Evolutionary conservation across 495 filamentous ascomycete genomes (phyloP).

Genomic region (Hyaloscypha bicolor): DNA sequence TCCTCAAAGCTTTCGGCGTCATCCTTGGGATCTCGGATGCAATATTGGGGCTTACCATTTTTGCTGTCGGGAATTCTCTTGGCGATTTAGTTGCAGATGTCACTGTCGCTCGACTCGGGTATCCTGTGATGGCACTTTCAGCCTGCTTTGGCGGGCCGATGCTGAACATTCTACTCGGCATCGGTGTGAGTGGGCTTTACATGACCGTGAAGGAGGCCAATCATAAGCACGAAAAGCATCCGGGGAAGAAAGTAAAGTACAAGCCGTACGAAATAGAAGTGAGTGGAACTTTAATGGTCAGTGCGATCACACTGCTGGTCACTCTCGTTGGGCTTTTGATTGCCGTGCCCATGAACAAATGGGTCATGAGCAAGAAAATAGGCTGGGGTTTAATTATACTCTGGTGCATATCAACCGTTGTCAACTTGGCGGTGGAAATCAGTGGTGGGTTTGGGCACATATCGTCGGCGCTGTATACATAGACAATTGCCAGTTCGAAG

Average conservation of each 20-base stretch:
- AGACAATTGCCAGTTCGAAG: neutral
- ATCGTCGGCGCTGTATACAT: neutral
- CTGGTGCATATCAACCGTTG: slow-evolving; percentile 81
- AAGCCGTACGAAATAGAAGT: slow-evolving; percentile 80
- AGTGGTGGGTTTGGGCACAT: slow-evolving; percentile 41
- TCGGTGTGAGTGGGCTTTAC: slow-evolving; percentile 84
- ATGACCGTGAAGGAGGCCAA: slow-evolving; percentile 70
- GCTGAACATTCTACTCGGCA: slow-evolving; percentile 95
- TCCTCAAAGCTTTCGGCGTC: slow-evolving; percentile 91
- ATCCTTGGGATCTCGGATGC: slow-evolving; percentile 94
- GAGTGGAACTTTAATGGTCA: slow-evolving; percentile 79
- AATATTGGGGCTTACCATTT: slow-evolving; percentile 92
- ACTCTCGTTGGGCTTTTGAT: slow-evolving; percentile 80
- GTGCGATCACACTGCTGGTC: slow-evolving; percentile 74
- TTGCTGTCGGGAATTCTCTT: slow-evolving; percentile 94
- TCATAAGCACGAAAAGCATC: slow-evolving; percentile 57
- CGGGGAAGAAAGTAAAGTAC: slow-evolving; percentile 50
- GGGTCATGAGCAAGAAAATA: slow-evolving; percentile 85
- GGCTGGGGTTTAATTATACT: slow-evolving; percentile 82
- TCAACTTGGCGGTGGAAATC: slow-evolving; percentile 84
- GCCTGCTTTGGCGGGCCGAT: slow-evolving; percentile 98
- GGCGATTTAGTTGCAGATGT: slow-evolving; percentile 95
- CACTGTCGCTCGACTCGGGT: slow-evolving; percentile 89
- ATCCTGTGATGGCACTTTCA: slow-evolving; percentile 94
- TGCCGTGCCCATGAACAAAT: slow-evolving; percentile 81